These are phyloP conservation scores for Allium fistulosum DNA, from an alignment of 106 monocot genomes.

Conservation along the genomic window DNA sequence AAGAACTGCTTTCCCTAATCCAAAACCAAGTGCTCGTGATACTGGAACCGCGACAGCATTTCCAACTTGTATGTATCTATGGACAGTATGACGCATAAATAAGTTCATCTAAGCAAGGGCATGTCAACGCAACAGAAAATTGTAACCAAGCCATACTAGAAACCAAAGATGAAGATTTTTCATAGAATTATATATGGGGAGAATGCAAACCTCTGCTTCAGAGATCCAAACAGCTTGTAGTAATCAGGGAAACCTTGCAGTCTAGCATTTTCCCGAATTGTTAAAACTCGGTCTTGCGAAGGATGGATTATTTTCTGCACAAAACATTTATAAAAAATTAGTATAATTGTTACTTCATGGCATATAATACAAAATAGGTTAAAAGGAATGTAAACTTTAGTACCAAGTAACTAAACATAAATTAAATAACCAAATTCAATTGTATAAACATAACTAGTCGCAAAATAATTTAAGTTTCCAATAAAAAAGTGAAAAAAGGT, in stretches of 20 bases:
- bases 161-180: background rate
- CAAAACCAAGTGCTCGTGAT: constrained; percentile 58
- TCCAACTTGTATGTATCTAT: constrained; percentile 72
- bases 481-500: no score
- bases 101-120: no score
- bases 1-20: constrained; percentile 31
- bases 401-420: no score
- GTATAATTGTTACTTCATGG: no score
- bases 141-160: background rate
- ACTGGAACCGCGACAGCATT: constrained; percentile 91
- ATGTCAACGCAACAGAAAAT: background rate
- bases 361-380: no score
- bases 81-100: background rate
- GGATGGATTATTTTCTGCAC: constrained; percentile 69
- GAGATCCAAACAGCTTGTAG: constrained; percentile 55
- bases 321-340: no score
- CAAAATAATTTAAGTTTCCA: no score
- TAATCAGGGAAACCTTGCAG: constrained; percentile 87
- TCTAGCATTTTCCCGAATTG: constrained; percentile 86
- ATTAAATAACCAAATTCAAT: no score
- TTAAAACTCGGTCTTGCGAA: constrained; percentile 62
- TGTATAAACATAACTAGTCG: no score
- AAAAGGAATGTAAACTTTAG: no score
- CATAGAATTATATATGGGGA: background rate
- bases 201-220: constrained; percentile 42